phyloP scores from a whole-genome alignment of 1,284 basidiomycete genomes.

The Rhodotorula mucilaginosa region DNA sequence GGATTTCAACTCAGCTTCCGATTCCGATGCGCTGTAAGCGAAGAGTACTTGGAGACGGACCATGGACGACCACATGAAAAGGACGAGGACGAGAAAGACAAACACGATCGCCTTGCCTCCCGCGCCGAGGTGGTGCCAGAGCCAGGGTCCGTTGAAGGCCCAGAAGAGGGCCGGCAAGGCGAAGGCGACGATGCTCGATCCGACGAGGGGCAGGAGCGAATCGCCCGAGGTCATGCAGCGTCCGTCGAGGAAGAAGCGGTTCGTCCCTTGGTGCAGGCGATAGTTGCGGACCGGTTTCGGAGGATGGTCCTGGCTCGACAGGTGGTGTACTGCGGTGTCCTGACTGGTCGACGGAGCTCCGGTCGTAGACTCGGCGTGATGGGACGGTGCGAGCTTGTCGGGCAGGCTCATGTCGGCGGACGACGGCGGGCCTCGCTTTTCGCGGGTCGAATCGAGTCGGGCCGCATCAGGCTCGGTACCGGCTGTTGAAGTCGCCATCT shows the following conservation, averaged over 20 bases:
- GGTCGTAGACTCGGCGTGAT: too few relatives aligned
- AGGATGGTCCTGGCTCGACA: too few relatives aligned
- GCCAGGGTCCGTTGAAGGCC: constrained; percentile 70
- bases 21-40: not conserved
- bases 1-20: not conserved
- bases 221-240: constrained; percentile 78
- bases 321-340: too few relatives aligned
- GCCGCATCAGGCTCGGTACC: too few relatives aligned
- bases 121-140: constrained; percentile 68
- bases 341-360: too few relatives aligned
- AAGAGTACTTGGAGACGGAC: constrained; percentile 49
- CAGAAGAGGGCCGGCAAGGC: constrained; percentile 52
- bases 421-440: too few relatives aligned
- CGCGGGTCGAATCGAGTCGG: too few relatives aligned
- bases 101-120: constrained; percentile 72
- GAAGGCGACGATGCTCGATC: constrained; percentile 57
- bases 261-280: constrained; percentile 22
- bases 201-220: constrained; percentile 70
- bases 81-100: constrained; percentile 51
- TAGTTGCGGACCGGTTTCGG: constrained; percentile 15
- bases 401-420: too few relatives aligned
- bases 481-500: too few relatives aligned
- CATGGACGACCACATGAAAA: constrained; percentile 61
- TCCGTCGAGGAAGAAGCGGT: constrained; percentile 59
- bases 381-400: too few relatives aligned